Percentiles rank a stretch among this genome's conserved stretches.
These are phyloP conservation scores for Chrysoporthe puriensis DNA, from an alignment of 2,329 filamentous ascomycete genomes.

Conservation along the genomic window DNA sequence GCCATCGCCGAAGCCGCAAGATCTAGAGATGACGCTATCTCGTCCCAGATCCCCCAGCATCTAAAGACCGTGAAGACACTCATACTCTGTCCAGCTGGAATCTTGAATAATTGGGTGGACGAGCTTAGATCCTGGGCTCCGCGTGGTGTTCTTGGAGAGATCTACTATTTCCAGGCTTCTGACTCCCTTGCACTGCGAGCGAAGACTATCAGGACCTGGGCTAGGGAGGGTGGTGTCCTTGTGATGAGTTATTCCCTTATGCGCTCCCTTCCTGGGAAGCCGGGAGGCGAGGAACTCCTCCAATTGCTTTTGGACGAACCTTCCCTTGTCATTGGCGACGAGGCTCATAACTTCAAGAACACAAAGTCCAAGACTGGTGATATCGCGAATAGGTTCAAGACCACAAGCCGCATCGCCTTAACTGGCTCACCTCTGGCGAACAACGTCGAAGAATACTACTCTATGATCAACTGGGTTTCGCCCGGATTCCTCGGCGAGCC, in stretches of 20 bases:
- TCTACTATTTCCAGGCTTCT: constrained; percentile 58
- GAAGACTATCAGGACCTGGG: constrained; percentile 61
- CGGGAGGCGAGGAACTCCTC: constrained; percentile 38
- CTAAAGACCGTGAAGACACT: constrained; percentile 68
- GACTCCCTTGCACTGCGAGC: constrained; percentile 44
- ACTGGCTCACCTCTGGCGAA: constrained; percentile 88
- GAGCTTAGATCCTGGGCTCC: constrained; percentile 76
- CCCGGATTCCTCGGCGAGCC: constrained; percentile 74
- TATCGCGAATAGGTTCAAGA: constrained; percentile 63
- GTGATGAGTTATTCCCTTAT: constrained; percentile 77
- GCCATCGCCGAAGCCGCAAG: constrained; percentile 69
- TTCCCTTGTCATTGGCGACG: constrained; percentile 80
- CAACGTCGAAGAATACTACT: constrained; percentile 79
- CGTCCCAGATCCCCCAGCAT: constrained; percentile 68
- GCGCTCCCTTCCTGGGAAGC: background rate
- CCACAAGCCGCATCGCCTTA: constrained; percentile 76
- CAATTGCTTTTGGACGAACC: constrained; percentile 62
- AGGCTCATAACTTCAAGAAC: constrained; percentile 83
- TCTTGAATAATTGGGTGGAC: constrained; percentile 83
- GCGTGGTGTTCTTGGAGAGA: constrained; percentile 53
- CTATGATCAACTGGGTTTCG: constrained; percentile 88
- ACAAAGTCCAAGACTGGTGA: constrained; percentile 53
- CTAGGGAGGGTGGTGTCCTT: constrained; percentile 65
- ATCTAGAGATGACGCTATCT: constrained; percentile 61
- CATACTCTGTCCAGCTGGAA: constrained; percentile 73